These are phyloP conservation scores for Penicillium fimorum DNA, from an alignment of 495 filamentous ascomycete species.

Conservation along the genomic window DNA sequence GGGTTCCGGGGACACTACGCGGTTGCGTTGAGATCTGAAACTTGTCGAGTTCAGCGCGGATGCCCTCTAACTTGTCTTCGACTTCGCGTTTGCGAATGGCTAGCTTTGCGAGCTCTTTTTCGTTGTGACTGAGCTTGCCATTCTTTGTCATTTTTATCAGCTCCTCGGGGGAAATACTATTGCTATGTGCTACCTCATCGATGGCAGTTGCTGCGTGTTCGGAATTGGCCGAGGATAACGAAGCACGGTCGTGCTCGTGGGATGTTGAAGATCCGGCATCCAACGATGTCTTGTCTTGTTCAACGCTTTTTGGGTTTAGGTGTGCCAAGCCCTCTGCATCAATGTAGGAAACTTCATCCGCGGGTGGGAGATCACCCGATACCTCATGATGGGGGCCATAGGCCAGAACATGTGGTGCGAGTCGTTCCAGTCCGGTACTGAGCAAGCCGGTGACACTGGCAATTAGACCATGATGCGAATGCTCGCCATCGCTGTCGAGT, in stretches of 20 bases:
- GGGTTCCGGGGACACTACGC: conserved; percentile 1
- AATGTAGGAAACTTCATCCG: conserved; percentile 3
- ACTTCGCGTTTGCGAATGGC: conserved; percentile 66
- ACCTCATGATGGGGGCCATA: conserved; percentile 40
- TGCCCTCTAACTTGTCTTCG: conserved; percentile 62
- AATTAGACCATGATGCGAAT: conserved; percentile 43
- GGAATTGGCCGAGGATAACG: conserved; percentile 26
- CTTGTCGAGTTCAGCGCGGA: conserved; percentile 43
- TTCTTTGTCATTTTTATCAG: conserved; percentile 32
- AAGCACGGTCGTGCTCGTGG: conserved; percentile 15
- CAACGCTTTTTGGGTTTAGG: conserved; percentile 15
- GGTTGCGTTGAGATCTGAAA: conserved; percentile 34
- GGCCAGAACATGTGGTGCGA: conserved; percentile 49
- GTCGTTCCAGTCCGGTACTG: conserved; percentile 40
- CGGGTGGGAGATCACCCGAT: conserved; percentile 25
- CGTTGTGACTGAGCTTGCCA: conserved; percentile 50
- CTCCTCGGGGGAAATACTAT: conserved; percentile 25
- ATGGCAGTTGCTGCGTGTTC: conserved; percentile 19
- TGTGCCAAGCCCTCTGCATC: conserved; percentile 2
- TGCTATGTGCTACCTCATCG: conserved; percentile 20
- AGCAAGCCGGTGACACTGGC: conserved; percentile 44
- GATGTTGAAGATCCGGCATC: neutral
- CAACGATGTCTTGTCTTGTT: conserved; percentile 8
- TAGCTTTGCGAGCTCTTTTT: conserved; percentile 75
- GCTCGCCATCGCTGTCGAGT: conserved; percentile 15